Conservation (phyloP, 2,329 filamentous ascomycete species). For the Aspergillus hortae region DNA sequence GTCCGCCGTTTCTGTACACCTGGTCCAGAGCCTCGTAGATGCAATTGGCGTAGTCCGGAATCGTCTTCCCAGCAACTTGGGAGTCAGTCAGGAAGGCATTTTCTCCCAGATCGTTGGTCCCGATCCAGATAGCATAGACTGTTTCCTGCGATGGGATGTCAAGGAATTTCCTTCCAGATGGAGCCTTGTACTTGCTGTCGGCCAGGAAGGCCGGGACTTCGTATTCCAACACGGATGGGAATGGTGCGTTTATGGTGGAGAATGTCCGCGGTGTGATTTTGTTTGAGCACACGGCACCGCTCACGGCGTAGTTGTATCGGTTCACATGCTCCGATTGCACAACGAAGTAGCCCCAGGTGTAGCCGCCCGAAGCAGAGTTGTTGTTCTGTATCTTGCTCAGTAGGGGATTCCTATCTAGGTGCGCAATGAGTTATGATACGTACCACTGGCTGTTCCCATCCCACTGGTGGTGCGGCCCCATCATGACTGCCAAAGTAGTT, state of each 20-base stretch:
- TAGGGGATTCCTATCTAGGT: not conserved
- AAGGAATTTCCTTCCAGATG: conserved; percentile 28
- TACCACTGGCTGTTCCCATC: conserved; percentile 50
- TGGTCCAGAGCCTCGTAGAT: conserved; percentile 61
- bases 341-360: conserved; percentile 66
- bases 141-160: conserved; percentile 54
- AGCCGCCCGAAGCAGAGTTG: conserved; percentile 61
- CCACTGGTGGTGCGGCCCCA: conserved; percentile 60
- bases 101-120: conserved; percentile 72
- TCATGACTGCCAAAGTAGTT: conserved; percentile 59
- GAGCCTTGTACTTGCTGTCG: conserved; percentile 21
- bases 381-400: conserved; percentile 32
- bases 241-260: conserved; percentile 42
- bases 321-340: conserved; percentile 52
- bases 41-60: conserved; percentile 65
- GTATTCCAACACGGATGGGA: conserved; percentile 43
- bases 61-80: conserved; percentile 56
- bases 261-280: conserved; percentile 57
- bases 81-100: conserved; percentile 63
- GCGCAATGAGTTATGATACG: not conserved
- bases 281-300: conserved; percentile 70
- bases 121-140: conserved; percentile 75
- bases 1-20: conserved; percentile 63
- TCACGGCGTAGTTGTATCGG: conserved; percentile 66
- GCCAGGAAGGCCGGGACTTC: conserved; percentile 48